A percentile compares a stretch with the other conserved stretches of the same genome.
These are phyloP conservation scores for Pseudopediastrum boryanum DNA, from an alignment of 139 green algal genomes.

Conservation along the genomic window DNA sequence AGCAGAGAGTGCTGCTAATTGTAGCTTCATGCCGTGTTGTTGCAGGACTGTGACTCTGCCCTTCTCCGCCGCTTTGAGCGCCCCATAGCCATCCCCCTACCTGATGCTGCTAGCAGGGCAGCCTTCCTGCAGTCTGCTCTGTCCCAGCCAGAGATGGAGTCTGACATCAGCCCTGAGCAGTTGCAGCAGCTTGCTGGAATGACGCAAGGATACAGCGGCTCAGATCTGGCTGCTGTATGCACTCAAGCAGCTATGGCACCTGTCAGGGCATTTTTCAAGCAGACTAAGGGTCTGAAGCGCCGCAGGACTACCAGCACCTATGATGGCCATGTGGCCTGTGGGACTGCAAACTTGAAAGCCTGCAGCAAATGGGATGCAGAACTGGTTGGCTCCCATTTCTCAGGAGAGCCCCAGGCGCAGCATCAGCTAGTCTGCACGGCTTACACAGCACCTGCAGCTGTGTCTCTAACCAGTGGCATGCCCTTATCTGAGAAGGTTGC, in stretches of 20 bases:
- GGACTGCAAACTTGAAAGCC: too few relatives aligned
- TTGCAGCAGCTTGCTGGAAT: background rate
- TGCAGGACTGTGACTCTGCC: conserved; percentile 64
- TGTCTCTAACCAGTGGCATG: too few relatives aligned
- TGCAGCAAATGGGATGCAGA: too few relatives aligned
- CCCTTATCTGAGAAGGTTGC: too few relatives aligned
- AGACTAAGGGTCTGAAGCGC: conserved; percentile 10
- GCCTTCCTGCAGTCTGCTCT: conserved; percentile 49
- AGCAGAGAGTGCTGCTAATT: background rate
- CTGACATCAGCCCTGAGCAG: background rate
- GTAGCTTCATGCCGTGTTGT: background rate
- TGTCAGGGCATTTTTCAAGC: conserved; percentile 51
- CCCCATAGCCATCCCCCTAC: conserved; percentile 57
- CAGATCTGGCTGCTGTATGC: conserved; percentile 55
- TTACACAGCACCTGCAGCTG: too few relatives aligned
- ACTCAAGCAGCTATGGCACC: conserved; percentile 59
- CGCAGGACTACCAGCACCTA: too few relatives aligned
- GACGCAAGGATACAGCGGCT: conserved; percentile 57
- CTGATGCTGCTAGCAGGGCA: conserved; percentile 29
- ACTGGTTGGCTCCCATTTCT: too few relatives aligned
- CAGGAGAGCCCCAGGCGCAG: too few relatives aligned
- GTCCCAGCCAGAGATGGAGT: conserved; percentile 10
- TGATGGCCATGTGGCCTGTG: too few relatives aligned
- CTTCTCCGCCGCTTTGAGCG: conserved; percentile 67
- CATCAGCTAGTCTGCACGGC: too few relatives aligned